Percentiles rank a stretch among this genome's conserved stretches.
phyloP scores from a whole-genome alignment of 768 basidiomycete genomes.

The Auricularia sp. region DNA sequence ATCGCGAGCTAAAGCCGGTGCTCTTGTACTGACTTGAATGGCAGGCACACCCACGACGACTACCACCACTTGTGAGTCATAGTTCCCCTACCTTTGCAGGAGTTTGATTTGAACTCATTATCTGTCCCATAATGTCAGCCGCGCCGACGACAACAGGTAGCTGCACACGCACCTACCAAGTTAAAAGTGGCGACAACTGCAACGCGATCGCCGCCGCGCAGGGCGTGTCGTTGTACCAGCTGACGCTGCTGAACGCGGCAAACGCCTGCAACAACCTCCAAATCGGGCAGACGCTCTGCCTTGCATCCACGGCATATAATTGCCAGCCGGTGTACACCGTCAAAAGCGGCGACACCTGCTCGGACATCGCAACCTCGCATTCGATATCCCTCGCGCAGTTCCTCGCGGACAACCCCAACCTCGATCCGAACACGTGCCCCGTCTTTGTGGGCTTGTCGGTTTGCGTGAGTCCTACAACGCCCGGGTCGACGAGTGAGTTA shows the following conservation, averaged over 20 bases:
- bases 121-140: too few species aligned
- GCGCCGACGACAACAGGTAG: too few species aligned
- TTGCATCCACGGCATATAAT: conserved; percentile 48
- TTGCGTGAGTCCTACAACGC: too few species aligned
- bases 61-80: too few species aligned
- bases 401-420: conserved; percentile 54
- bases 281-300: conserved; percentile 35
- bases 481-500: too few species aligned
- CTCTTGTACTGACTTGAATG: too few species aligned
- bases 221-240: conserved; percentile 48
- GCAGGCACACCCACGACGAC: too few species aligned
- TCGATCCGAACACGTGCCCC: conserved; percentile 22
- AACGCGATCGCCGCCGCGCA: conserved; percentile 40
- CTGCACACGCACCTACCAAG: conserved; percentile 46
- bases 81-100: too few species aligned
- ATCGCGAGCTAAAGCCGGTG: too few species aligned
- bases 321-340: conserved; percentile 44
- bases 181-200: conserved; percentile 45
- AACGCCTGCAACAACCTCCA: conserved; percentile 44
- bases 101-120: too few species aligned
- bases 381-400: conserved; percentile 38
- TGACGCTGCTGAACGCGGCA: conserved; percentile 40
- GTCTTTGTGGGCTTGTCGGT: too few species aligned
- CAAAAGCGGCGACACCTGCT: conserved; percentile 40
- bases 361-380: conserved; percentile 28